Conservation (phyloP, 148 eudicot genomes). For the Rhododendron ferrugineum region DNA sequence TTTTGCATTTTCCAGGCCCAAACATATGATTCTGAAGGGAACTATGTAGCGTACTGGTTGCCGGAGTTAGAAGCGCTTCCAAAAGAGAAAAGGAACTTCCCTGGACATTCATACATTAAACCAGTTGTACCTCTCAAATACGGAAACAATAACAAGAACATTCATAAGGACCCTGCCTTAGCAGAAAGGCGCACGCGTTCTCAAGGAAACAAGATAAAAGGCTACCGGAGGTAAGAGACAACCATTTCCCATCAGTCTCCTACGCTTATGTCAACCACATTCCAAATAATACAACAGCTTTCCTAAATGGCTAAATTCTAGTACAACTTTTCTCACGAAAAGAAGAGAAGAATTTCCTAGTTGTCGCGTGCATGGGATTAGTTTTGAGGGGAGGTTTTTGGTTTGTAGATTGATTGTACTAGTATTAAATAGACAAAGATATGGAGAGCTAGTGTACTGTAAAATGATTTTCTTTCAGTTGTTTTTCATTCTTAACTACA, state of each 20-base stretch:
- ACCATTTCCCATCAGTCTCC: not conserved
- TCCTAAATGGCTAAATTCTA: not conserved
- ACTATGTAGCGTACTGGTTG: slow-evolving; percentile 81
- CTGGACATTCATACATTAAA: slow-evolving; percentile 30
- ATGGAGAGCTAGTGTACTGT: not conserved
- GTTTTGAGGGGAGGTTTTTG: not conserved
- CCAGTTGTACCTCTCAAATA: not conserved
- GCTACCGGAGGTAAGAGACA: not conserved
- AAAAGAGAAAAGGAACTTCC: slow-evolving; percentile 66
- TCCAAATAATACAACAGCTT: not conserved
- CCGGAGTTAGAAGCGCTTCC: slow-evolving; percentile 65
- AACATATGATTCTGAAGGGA: slow-evolving; percentile 79
- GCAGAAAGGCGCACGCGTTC: not conserved
- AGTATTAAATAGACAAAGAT: too few species aligned
- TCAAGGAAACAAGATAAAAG: not conserved
- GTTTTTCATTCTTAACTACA: not conserved
- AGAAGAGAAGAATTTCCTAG: not conserved
- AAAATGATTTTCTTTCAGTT: not conserved
- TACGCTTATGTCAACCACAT: not conserved
- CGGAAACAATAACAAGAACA: not conserved
- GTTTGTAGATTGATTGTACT: not conserved
- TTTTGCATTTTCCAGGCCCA: slow-evolving; percentile 38
- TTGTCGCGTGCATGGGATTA: not conserved
- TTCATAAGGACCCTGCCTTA: not conserved
- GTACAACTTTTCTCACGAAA: not conserved